Conservation (phyloP, 768 basidiomycete genomes). For the Mrakia gelida region DNA sequence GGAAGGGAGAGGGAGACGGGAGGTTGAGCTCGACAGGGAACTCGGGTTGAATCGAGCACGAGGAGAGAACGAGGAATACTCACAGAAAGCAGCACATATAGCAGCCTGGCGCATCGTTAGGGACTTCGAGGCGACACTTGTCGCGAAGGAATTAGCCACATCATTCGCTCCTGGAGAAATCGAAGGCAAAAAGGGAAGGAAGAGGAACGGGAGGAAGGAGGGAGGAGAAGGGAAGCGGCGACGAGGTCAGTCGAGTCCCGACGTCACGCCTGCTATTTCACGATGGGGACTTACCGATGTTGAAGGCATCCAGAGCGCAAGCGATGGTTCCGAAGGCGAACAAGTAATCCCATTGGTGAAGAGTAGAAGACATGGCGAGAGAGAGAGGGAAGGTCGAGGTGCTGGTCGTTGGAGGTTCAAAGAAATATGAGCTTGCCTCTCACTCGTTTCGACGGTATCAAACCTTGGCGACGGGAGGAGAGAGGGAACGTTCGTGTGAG, state of each 20-base stretch:
- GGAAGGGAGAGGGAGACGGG: background rate
- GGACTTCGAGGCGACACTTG: constrained; percentile 46
- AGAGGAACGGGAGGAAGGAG: background rate
- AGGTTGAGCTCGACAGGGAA: background rate
- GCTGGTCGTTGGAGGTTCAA: no score
- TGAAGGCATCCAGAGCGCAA: constrained; percentile 44
- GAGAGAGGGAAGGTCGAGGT: no score
- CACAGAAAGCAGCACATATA: constrained; percentile 43
- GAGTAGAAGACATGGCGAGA: no score
- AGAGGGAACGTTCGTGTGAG: no score
- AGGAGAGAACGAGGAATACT: background rate
- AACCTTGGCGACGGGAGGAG: no score
- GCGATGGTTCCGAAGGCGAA: constrained; percentile 41
- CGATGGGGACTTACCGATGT: constrained; percentile 32
- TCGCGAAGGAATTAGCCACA: constrained; percentile 46
- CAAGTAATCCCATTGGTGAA: constrained; percentile 2
- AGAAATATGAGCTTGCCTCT: no score
- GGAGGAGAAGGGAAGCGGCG: no score
- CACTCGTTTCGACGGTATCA: no score
- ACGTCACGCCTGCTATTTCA: background rate
- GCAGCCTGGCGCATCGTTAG: constrained; percentile 47
- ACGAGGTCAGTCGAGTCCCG: background rate
- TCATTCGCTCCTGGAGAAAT: constrained; percentile 33
- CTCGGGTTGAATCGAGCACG: no score
- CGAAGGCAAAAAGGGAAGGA: background rate